Conservation (phyloP, 83 land plant genomes). For the Picea engelmannii region DNA sequence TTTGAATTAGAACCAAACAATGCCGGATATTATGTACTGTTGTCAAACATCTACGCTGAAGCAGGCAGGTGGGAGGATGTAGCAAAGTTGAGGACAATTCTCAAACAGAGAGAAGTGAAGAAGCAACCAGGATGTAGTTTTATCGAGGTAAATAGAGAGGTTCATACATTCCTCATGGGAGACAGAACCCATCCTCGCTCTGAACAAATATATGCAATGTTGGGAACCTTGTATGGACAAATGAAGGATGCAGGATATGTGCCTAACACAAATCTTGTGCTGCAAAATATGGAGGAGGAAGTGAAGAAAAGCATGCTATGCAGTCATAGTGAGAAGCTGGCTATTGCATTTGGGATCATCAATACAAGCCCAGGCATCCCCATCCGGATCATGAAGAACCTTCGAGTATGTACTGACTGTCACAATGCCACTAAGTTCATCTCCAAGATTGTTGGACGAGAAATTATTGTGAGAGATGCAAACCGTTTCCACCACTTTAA, state of each 20-base stretch:
- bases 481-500: too few species aligned
- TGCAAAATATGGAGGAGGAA: background rate
- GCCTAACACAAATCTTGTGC: background rate
- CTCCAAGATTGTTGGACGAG: background rate
- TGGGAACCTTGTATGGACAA: background rate
- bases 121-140: slow-evolving; percentile 11
- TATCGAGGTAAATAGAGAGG: background rate
- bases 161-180: background rate
- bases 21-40: background rate
- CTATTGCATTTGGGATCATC: slow-evolving; percentile 1
- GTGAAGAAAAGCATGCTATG: background rate
- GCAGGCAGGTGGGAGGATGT: background rate
- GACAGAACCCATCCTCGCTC: background rate
- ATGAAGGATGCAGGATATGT: background rate
- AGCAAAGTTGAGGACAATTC: background rate
- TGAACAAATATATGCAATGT: background rate
- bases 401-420: background rate
- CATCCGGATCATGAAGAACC: background rate
- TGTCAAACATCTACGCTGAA: slow-evolving; percentile 1
- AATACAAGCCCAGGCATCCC: background rate
- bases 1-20: background rate
- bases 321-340: slow-evolving; percentile 3
- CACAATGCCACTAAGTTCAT: background rate
- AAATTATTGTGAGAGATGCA: background rate
- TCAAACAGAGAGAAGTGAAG: background rate